Evolutionary conservation across 78 protist species (phyloP).

Genomic region (Trichosphaerium sp.): DNA sequence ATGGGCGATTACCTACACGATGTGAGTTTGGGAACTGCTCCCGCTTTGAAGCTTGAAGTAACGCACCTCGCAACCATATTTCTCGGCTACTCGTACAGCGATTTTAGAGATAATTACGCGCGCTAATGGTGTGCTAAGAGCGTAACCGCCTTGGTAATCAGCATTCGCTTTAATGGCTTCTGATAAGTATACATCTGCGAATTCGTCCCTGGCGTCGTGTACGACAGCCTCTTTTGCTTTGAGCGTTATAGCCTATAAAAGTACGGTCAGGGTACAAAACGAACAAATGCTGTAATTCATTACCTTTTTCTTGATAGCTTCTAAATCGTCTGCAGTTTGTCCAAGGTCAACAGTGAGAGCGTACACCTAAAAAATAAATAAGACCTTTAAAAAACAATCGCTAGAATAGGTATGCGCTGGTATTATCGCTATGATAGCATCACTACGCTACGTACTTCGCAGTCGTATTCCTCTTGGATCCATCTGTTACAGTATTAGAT

Average conservation of each 20-base stretch:
- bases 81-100: slow-evolving; percentile 38
- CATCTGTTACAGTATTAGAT: too few relatives aligned
- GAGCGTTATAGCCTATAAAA: slow-evolving; percentile 4
- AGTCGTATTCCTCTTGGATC: slow-evolving; percentile 39
- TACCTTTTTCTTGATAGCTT: too few relatives aligned
- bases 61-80: too few relatives aligned
- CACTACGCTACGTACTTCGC: slow-evolving; percentile 10
- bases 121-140: slow-evolving; percentile 53
- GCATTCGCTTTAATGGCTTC: slow-evolving; percentile 46
- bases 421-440: neutral
- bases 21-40: too few relatives aligned
- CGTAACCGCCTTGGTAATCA: slow-evolving; percentile 54
- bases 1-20: slow-evolving; percentile 34
- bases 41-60: too few relatives aligned
- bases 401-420: neutral
- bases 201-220: slow-evolving; percentile 41
- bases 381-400: neutral
- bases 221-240: slow-evolving; percentile 24
- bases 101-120: slow-evolving; percentile 44
- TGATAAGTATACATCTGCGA: slow-evolving; percentile 27
- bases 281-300: too few relatives aligned
- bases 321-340: slow-evolving; percentile 25
- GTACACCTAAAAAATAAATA: neutral
- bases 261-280: too few relatives aligned
- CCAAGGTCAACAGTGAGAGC: slow-evolving; percentile 11